Evolutionary conservation across 192 early-diverging fungal genomes (phyloP).

Genomic region (Funneliformis geosporum): DNA sequence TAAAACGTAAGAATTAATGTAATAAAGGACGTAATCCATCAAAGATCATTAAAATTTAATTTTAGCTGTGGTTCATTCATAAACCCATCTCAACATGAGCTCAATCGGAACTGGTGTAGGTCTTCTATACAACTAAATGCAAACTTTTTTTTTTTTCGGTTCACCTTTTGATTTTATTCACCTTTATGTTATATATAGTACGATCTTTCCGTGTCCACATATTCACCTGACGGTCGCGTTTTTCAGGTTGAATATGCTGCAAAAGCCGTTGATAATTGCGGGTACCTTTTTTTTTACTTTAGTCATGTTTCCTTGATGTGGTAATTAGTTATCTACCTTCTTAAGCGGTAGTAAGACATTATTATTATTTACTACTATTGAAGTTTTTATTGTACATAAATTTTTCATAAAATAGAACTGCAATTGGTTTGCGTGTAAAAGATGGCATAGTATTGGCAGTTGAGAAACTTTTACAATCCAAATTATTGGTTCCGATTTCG

Average conservation of each 20-base stretch:
- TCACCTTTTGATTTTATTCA: conserved; percentile 10
- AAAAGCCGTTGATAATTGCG: conserved; percentile 98
- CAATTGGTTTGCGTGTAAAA: conserved; percentile 90
- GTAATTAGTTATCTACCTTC: not conserved
- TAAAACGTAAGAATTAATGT: no score
- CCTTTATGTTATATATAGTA: conserved; percentile 61
- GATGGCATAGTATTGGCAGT: conserved; percentile 97
- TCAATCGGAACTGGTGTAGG: conserved; percentile 90
- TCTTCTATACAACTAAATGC: not conserved
- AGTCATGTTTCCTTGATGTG: not conserved
- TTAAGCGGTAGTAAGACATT: no score
- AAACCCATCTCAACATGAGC: conserved; percentile 50
- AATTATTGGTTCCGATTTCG: conserved; percentile 88
- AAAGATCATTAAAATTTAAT: no score
- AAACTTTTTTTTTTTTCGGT: not conserved
- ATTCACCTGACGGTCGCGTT: conserved; percentile 98
- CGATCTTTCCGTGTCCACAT: conserved; percentile 96
- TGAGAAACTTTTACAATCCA: conserved; percentile 93
- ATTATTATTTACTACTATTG: not conserved
- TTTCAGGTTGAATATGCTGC: conserved; percentile 99
- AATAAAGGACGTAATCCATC: no score
- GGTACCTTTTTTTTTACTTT: conserved; percentile 53
- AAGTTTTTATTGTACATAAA: not conserved
- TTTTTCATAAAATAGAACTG: conserved; percentile 62
- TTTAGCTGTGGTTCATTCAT: no score